These are phyloP conservation scores for Orbilia ellipsospora DNA, from an alignment of 2,329 filamentous ascomycete species.

Conservation along the genomic window DNA sequence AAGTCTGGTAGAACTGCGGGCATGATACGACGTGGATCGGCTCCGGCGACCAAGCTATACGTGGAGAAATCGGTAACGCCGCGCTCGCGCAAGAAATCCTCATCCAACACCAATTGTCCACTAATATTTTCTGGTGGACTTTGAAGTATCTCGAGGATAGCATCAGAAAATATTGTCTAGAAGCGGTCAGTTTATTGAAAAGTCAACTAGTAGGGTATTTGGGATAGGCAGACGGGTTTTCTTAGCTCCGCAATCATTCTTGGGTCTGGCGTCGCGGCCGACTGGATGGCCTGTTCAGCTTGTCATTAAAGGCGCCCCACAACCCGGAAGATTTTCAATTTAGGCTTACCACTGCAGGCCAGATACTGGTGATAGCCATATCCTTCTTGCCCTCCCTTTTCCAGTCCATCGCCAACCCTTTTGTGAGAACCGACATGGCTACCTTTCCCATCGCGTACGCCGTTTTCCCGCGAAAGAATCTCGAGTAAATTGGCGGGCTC, in stretches of 20 bases:
- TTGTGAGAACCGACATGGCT: conserved; percentile 82
- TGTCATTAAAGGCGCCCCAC: background rate
- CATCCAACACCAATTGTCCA: conserved; percentile 63
- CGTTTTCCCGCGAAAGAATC: conserved; percentile 87
- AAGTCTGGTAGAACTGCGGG: conserved; percentile 75
- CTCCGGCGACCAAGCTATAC: conserved; percentile 76
- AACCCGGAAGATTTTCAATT: background rate
- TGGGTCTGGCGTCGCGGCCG: conserved; percentile 71
- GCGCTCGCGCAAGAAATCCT: conserved; percentile 60
- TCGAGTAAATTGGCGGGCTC: conserved; percentile 83
- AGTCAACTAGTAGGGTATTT: background rate
- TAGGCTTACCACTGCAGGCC: conserved; percentile 77
- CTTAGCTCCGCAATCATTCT: conserved; percentile 71
- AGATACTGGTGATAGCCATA: conserved; percentile 84
- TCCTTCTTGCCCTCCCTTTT: conserved; percentile 71
- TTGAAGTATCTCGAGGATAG: conserved; percentile 76
- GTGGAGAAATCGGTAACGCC: conserved; percentile 77
- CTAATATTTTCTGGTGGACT: conserved; percentile 73
- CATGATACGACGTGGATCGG: conserved; percentile 79
- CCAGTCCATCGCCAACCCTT: conserved; percentile 85
- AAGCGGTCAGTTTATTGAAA: background rate
- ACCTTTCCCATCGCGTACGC: conserved; percentile 84
- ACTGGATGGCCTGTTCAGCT: conserved; percentile 72
- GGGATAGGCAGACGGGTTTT: conserved; percentile 66
- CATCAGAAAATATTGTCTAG: conserved; percentile 78